A percentile compares a stretch with the other conserved stretches of the same genome.
These are phyloP conservation scores for Didymella pomorum DNA, from an alignment of 2,329 filamentous ascomycete genomes.

Conservation along the genomic window DNA sequence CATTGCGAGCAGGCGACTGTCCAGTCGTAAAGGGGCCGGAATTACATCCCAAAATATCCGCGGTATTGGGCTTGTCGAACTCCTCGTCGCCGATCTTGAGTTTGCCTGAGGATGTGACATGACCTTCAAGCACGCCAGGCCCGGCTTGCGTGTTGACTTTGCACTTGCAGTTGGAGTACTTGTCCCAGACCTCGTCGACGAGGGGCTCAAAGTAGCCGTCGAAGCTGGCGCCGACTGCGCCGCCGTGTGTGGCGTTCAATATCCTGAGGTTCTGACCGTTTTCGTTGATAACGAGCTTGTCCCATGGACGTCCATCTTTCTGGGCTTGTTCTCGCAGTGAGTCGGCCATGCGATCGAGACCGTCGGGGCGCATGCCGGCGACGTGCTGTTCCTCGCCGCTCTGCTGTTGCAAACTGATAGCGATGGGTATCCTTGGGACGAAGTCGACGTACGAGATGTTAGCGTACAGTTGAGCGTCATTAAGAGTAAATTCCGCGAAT, in stretches of 20 bases:
- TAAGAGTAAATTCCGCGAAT: constrained; percentile 16
- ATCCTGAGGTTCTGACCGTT: constrained; percentile 11
- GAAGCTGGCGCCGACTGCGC: constrained; percentile 16
- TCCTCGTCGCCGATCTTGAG: constrained; percentile 14
- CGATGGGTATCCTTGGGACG: constrained; percentile 14
- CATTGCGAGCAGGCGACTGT: constrained; percentile 7
- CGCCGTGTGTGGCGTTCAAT: constrained; percentile 16
- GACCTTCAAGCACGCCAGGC: constrained; percentile 7
- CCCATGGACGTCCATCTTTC: constrained; percentile 17
- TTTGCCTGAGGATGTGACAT: constrained; percentile 9
- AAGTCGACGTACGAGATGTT: constrained; percentile 20
- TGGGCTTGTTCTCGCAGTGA: constrained; percentile 9
- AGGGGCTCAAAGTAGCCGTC: constrained; percentile 19
- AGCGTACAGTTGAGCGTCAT: constrained; percentile 16
- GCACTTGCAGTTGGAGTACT: constrained; percentile 13
- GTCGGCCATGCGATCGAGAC: constrained; percentile 14
- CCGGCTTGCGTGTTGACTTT: constrained; percentile 15
- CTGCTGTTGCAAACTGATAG: constrained; percentile 8
- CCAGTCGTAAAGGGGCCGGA: constrained; percentile 16
- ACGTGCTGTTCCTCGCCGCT: constrained; percentile 12
- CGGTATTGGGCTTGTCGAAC: constrained; percentile 14
- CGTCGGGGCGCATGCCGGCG: constrained; percentile 13
- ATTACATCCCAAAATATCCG: constrained; percentile 18
- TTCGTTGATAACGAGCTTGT: constrained; percentile 12
- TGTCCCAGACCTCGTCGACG: constrained; percentile 16